phyloP scores from a whole-genome alignment of 768 basidiomycete genomes.

The Pulveroboletus frians region DNA sequence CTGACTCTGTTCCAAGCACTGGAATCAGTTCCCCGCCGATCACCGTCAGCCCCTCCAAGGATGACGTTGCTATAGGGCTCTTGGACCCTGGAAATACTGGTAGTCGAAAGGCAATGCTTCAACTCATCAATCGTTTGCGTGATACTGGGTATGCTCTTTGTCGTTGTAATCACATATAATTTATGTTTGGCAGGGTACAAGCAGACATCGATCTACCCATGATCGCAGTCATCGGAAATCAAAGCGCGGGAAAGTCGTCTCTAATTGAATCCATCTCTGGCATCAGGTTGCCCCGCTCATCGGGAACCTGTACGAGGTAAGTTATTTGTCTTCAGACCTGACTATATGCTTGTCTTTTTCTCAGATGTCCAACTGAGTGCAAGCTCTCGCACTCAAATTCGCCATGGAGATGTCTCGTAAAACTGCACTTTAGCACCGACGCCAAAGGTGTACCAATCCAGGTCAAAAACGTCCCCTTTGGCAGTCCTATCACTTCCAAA shows the following conservation, averaged over 20 bases:
- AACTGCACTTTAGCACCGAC: slow-evolving; percentile 43
- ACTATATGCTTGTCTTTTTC: background rate
- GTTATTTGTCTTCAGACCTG: background rate
- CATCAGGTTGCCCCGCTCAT: slow-evolving; percentile 60
- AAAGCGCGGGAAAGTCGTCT: slow-evolving; percentile 74
- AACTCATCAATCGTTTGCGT: slow-evolving; percentile 55
- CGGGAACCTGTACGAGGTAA: slow-evolving; percentile 75
- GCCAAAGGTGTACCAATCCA: slow-evolving; percentile 34
- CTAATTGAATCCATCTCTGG: slow-evolving; percentile 75
- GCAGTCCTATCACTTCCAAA: slow-evolving; percentile 45
- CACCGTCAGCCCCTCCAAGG: background rate
- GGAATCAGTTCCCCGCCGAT: background rate
- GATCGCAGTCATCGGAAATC: slow-evolving; percentile 68
- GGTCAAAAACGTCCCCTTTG: slow-evolving; percentile 40
- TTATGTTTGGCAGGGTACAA: slow-evolving; percentile 44
- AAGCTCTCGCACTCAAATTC: slow-evolving; percentile 38
- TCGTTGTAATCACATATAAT: background rate
- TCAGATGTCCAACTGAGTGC: slow-evolving; percentile 56
- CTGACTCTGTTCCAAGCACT: background rate
- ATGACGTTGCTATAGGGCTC: slow-evolving; percentile 42
- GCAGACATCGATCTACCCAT: slow-evolving; percentile 68
- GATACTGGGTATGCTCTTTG: slow-evolving; percentile 48
- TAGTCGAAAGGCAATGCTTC: slow-evolving; percentile 47
- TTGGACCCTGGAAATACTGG: slow-evolving; percentile 42
- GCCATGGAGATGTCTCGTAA: slow-evolving; percentile 49